Evolutionary conservation across 2,329 filamentous ascomycete genomes (phyloP), one percentile per base, ranked within the genome.

Genomic region (Cercospora beticola): DNA sequence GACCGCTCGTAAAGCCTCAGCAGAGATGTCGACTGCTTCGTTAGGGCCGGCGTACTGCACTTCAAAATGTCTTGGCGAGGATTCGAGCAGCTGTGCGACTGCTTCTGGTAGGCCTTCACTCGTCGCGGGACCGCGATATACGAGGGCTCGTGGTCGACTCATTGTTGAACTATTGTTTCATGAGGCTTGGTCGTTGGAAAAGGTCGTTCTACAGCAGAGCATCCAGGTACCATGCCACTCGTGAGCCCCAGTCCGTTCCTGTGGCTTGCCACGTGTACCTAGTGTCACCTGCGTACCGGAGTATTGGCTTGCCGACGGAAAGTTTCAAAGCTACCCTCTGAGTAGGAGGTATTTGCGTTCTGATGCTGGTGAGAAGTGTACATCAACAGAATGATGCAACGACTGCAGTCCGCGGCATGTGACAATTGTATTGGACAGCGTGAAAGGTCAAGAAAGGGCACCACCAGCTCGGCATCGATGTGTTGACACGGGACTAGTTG

Each of bases 21-120:
- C 62, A 12, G 68, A 67, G 23, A 74, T 62, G 43, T 71, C 31
- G 28, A 68, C 62, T 6, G 63, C 61, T 43, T 74, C 72, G 18
- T 72, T 54, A 5, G 71, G 71, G 8, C 71, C 72, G 2, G 68
- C 72, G 40, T 68, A 74, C 26, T 54, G 63, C 26, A 73, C 70
- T 16, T 71, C 40, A 40, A 72, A 69, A 14, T 73, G 64, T 9
- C 57, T 61, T 5, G 66, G 69, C 1, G 68, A 70, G 5, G 59
- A 64, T 49, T 65, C 36, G 5, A 74, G 60, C 10, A 74, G 67
- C 23, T 67, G 49, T 6, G 61, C 68, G 5, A 73, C 67, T 18
- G 71, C 63, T 63, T 74, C 72, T 21, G 72, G 69, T 36, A 68
- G 69, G 6, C 70, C 67, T 6, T 66, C 59, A 26, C 61, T 68